Evolutionary conservation across 805 yeast genomes (phyloP), one percentile per base, ranked within the genome.

Genomic region (Dipodascus geniculatus): DNA sequence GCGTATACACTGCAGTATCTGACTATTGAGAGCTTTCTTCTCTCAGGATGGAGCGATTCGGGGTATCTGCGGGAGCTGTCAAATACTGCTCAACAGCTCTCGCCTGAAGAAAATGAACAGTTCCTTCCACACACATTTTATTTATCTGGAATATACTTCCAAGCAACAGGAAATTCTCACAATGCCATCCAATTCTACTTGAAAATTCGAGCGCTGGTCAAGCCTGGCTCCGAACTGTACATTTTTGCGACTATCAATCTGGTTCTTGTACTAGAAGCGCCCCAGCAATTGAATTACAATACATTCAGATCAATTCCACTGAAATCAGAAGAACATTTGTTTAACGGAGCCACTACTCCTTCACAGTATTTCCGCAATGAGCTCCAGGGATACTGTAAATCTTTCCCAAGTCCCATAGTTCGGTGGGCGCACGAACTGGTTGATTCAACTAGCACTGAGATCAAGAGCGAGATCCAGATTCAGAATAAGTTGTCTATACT

Each of bases 141-240:
- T 47, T 14, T 55, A 4, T 24, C 50, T 22, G 60, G 60, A 16
- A 8, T 57, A 31, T 56, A 56, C 33, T 57, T 56, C 38, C 60
- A 58, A 17, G 49, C 55, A 6, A 58, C 59, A 2, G 60, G 60
- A 14, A 50, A 51, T 8, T 52, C 55, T 4, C 38, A 22, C 2
- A 48, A 52, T 48, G 60, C 60, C 1, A 23, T 53, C 3, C 57
- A 57, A 24, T 48, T 53, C 4, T 58, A 42, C 23, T 23, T 31
- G 3, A 17, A 53, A 20, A 47, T 57, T 9, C 19, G 23, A 19
- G 23, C 19, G 9, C 16, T 48, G 16, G 23, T 50, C n/a, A 50
- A 38, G 16, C 28, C n/a, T 11, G 31, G 42, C 3, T 50, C 54
- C 9, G 60, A 57, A 23, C 48, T 56, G 8, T 22, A 48, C 11